phyloP scores from a whole-genome alignment of 371 early-diverging fungal genomes.

The Saksenaea oblongispora region DNA sequence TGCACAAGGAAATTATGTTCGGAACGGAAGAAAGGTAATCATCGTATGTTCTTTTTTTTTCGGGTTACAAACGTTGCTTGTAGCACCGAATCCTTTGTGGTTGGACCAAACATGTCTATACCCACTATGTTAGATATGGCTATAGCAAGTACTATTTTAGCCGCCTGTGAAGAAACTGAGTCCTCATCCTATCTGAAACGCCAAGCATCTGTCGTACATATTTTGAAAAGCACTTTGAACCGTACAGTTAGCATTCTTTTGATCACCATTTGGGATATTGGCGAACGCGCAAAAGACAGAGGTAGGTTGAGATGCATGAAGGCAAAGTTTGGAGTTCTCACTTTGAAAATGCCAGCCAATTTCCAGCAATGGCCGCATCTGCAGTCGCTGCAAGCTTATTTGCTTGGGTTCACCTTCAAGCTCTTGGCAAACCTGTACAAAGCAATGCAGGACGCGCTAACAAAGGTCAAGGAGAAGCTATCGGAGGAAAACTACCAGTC shows the following conservation, averaged over 20 bases:
- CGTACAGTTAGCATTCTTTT: constrained; percentile 37
- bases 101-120: constrained; percentile 5
- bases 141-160: neutral
- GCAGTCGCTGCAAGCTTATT: constrained; percentile 29
- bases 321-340: too few species aligned
- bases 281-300: constrained; percentile 38
- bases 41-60: neutral
- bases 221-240: constrained; percentile 38
- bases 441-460: constrained; percentile 19
- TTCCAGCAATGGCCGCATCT: constrained; percentile 24
- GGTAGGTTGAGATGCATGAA: constrained; percentile 10
- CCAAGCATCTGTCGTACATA: constrained; percentile 22
- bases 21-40: constrained; percentile 15
- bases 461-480: constrained; percentile 15
- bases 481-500: constrained; percentile 10
- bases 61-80: neutral
- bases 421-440: constrained; percentile 24
- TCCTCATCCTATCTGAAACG: constrained; percentile 1
- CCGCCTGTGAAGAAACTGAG: neutral
- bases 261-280: constrained; percentile 44
- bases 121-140: constrained; percentile 11
- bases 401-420: constrained; percentile 31
- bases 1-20: constrained; percentile 46
- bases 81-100: neutral
- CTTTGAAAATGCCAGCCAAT: constrained; percentile 10